These are phyloP conservation scores for Magnaporthiopsis rhizophila DNA, from an alignment of 2,329 filamentous ascomycete species.

Conservation along the genomic window DNA sequence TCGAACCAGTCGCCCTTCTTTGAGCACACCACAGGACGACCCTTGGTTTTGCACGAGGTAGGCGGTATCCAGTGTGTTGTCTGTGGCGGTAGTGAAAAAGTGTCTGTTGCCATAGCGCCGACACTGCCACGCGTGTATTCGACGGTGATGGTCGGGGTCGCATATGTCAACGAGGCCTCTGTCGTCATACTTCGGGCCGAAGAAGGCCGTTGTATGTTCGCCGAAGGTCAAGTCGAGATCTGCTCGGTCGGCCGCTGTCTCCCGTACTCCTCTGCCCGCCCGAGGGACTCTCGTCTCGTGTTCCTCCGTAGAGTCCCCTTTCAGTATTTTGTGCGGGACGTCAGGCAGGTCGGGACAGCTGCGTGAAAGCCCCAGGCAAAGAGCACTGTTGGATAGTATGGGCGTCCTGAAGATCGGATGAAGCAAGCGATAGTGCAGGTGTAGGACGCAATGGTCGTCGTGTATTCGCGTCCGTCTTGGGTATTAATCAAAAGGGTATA, in stretches of 20 bases:
- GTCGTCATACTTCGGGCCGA: not conserved
- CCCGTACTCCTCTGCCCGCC: not conserved
- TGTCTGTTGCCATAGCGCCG: not conserved
- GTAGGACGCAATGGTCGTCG: not conserved
- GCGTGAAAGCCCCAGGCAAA: not conserved
- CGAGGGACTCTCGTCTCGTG: not conserved
- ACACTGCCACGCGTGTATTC: not conserved
- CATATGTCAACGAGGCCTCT: not conserved
- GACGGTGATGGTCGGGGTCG: not conserved
- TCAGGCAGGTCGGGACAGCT: not conserved
- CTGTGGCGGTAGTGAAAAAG: constrained; percentile 4
- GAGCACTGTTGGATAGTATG: not conserved
- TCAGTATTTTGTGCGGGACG: not conserved
- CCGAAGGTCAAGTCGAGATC: not conserved
- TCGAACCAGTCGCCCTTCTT: not conserved
- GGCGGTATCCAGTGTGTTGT: constrained; percentile 8
- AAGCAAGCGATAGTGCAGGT: not conserved
- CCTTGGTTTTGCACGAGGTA: not conserved
- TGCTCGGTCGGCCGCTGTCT: not conserved
- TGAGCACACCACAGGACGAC: not conserved
- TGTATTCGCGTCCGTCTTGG: not conserved
- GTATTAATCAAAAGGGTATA: not conserved
- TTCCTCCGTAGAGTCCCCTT: not conserved
- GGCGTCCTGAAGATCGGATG: not conserved
- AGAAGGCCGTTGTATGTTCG: no score